Evolutionary conservation across 2,329 filamentous ascomycete genomes (phyloP), one percentile per base, ranked within the genome.

Genomic region (Tolypocladium amazonense): DNA sequence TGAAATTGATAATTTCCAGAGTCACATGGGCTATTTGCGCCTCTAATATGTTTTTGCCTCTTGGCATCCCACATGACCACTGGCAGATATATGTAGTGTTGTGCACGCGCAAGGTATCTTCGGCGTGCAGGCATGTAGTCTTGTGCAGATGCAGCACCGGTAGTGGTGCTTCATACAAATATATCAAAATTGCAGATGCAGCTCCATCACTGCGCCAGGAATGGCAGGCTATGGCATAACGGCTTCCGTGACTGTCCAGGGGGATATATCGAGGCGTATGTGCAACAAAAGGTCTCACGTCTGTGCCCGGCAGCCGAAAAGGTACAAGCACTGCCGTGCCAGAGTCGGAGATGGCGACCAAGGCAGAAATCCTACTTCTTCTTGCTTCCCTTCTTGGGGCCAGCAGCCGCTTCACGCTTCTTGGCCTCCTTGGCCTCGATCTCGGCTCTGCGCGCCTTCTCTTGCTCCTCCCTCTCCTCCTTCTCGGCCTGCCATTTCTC

Each of bases 381-480:
- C 73, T 81, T 81, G 63, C 71, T 74, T 14, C 68, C 67, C 68
- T 81, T 82, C 72, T 79, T 79, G 53, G 70, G 76, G 18, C 77
- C 80, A 53, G 81, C 69, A 9, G 81, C 81, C 9, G 77, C 77
- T 69, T 79, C 79, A 35, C 82, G 79, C 71, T 76, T 77, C 76
- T 82, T 83, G 53, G 81, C 79, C 70, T 85, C 81, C 66, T 72
- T 79, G 2, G 77, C 79, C 47, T 84, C 81, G 39, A 83, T 75
- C 69, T 85, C 80, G 3, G 74, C 71, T 67, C 71, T 76, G 65
- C 78, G 77, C 12, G 70, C 71, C 65, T 76, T 77, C 60, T 84
- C 81, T 60, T 75, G 73, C 18, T 76, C 81, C 2, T 84, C 82
- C 55, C 68, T 76, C 69, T 83, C 82, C 67, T 85, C 81, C 64